Conservation (phyloP, 139 green algal species). For the Tetradesmus obliquus region DNA sequence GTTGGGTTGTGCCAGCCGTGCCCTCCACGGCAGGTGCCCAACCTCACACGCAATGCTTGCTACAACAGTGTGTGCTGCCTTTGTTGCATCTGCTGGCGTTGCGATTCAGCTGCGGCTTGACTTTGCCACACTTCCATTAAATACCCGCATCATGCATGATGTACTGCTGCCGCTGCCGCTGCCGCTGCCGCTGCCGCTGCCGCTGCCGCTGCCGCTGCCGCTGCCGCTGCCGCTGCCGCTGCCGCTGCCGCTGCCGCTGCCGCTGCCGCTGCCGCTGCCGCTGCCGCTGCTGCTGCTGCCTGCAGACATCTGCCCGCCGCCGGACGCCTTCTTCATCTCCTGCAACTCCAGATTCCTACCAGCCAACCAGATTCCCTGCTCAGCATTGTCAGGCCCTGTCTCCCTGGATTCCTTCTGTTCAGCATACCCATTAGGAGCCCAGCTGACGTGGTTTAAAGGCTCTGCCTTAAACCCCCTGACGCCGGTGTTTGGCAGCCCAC, state of each 20-base stretch:
- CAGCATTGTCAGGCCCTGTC: neutral
- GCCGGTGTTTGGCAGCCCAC: neutral
- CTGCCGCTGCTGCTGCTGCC: neutral
- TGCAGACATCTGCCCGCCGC: conserved; percentile 6
- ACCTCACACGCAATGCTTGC: too few species aligned
- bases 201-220: neutral
- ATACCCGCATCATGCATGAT: too few species aligned
- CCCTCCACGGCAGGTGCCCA: too few species aligned
- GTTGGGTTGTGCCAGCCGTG: too few species aligned
- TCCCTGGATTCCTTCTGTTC: neutral
- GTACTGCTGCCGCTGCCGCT: neutral
- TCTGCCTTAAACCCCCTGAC: neutral
- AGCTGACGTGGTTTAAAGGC: neutral
- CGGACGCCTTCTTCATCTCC: conserved; percentile 7
- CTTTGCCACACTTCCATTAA: too few species aligned
- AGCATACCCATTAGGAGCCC: neutral
- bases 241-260: neutral
- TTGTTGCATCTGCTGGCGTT: too few species aligned
- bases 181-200: neutral
- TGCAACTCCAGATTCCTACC: neutral
- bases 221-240: neutral
- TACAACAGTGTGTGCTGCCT: too few species aligned
- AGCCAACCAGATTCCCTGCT: neutral
- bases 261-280: neutral
- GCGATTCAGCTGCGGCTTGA: too few species aligned